Conservation (phyloP, 2,329 filamentous ascomycete species). For the Capronia coronata region DNA sequence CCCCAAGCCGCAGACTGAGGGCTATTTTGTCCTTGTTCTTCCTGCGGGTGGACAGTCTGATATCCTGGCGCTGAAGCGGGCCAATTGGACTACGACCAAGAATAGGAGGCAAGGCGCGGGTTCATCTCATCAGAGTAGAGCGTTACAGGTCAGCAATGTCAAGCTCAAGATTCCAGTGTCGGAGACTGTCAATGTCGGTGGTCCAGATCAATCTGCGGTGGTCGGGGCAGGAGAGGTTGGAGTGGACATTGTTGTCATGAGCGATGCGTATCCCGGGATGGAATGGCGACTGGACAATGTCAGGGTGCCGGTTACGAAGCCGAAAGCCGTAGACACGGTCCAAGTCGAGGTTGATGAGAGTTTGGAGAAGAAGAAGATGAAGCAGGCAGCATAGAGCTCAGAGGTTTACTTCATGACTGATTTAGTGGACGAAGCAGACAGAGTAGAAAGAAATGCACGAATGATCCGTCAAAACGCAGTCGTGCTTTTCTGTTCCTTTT, state of each 20-base stretch:
- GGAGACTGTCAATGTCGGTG: constrained; percentile 22
- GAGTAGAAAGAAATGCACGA: no score
- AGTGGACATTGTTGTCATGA: constrained; percentile 71
- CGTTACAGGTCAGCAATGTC: constrained; percentile 20
- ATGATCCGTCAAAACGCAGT: no score
- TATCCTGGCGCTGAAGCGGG: constrained; percentile 76
- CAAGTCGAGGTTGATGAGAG: constrained; percentile 25
- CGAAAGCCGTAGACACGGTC: constrained; percentile 22
- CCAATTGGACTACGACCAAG: constrained; percentile 58
- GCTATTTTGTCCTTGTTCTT: constrained; percentile 78
- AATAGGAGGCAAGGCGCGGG: neutral
- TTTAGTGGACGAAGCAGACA: no score
- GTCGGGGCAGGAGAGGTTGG: constrained; percentile 45
- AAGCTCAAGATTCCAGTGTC: constrained; percentile 15
- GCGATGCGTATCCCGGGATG: constrained; percentile 82
- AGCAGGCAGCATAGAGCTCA: neutral
- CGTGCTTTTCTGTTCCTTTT: no score
- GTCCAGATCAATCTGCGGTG: constrained; percentile 11
- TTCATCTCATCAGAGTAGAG: constrained; percentile 27
- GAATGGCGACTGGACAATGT: constrained; percentile 51
- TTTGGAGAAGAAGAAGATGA: constrained; percentile 21
- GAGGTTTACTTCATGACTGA: no score
- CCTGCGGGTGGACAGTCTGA: constrained; percentile 40
- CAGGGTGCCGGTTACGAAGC: constrained; percentile 40
- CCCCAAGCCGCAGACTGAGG: constrained; percentile 90